A percentile compares a stretch with the other conserved stretches of the same genome.
Evolutionary conservation across 2,329 filamentous ascomycete species (phyloP).

Genomic region (Venturia asperata): DNA sequence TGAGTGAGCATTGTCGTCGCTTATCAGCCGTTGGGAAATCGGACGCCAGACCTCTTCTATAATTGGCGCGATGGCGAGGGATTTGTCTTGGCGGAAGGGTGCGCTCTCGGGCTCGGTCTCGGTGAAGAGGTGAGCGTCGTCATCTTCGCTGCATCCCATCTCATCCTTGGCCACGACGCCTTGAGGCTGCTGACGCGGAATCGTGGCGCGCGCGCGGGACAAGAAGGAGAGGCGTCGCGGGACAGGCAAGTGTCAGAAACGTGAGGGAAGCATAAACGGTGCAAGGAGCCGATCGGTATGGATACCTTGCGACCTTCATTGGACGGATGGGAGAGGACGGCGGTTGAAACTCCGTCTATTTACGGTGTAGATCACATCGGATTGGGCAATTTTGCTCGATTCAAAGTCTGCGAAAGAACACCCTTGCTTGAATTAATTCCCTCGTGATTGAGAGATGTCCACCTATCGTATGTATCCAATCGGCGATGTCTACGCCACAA

Average conservation of each 20-base stretch:
- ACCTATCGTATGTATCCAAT: not conserved
- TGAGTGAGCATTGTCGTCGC: no score
- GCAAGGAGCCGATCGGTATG: not conserved
- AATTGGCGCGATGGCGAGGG: not conserved
- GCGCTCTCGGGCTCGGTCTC: no score
- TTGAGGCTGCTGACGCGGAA: not conserved
- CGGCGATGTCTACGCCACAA: not conserved
- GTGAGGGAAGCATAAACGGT: not conserved
- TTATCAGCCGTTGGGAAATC: no score
- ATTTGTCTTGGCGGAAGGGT: not conserved
- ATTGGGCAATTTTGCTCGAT: conserved; percentile 1
- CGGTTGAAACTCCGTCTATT: not conserved
- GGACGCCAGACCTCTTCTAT: not conserved
- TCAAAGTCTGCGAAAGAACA: not conserved
- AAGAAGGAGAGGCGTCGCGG: not conserved
- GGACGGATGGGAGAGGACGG: not conserved
- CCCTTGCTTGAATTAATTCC: conserved; percentile 3
- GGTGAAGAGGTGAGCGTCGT: not conserved
- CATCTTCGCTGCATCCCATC: not conserved
- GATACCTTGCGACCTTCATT: not conserved
- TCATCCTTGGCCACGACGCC: not conserved
- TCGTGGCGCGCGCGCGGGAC: not conserved
- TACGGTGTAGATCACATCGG: not conserved
- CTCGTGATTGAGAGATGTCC: not conserved
- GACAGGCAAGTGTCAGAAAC: no score